Conservation (phyloP, 2,329 filamentous ascomycete genomes). For the Cadophora luteo-olivacea region DNA sequence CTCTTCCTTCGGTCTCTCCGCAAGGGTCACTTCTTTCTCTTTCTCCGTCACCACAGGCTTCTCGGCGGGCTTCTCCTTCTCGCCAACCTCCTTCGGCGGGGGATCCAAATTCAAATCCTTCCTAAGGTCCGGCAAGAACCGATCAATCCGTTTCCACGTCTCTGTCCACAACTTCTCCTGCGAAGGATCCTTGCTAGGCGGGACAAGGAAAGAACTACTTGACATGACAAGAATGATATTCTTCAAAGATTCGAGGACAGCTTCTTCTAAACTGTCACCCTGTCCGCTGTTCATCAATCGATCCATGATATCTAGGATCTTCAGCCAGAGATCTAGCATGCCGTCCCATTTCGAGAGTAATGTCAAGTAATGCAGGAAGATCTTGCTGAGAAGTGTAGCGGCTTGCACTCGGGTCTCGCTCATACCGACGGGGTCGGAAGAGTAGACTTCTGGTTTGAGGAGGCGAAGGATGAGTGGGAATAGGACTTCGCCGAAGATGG, state of each 20-base stretch:
- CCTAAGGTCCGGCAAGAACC: conserved; percentile 67
- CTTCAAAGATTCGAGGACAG: conserved; percentile 92
- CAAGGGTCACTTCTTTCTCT: neutral
- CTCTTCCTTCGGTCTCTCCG: conserved; percentile 10
- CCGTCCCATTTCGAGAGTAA: conserved; percentile 84
- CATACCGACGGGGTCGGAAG: conserved; percentile 91
- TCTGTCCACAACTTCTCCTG: conserved; percentile 66
- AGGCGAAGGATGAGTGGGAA: conserved; percentile 89
- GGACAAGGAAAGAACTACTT: conserved; percentile 82
- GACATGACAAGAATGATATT: conserved; percentile 97
- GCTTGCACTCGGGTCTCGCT: conserved; percentile 92
- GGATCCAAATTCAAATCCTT: conserved; percentile 63
- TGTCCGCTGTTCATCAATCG: conserved; percentile 95
- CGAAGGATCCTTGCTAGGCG: conserved; percentile 64
- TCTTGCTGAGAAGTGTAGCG: conserved; percentile 89
- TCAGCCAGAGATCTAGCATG: conserved; percentile 90
- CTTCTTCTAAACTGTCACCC: conserved; percentile 89
- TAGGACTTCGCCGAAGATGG: conserved; percentile 91
- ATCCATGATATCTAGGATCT: conserved; percentile 93
- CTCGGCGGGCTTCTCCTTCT: conserved; percentile 11
- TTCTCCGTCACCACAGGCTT: conserved; percentile 14
- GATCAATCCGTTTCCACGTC: conserved; percentile 70
- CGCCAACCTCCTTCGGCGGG: conserved; percentile 30
- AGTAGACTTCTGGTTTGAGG: conserved; percentile 93
- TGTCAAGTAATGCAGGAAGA: conserved; percentile 92